Base-by-base conservation (phyloP, 345 rosid species). In the Pugionium cornutum region DNA sequence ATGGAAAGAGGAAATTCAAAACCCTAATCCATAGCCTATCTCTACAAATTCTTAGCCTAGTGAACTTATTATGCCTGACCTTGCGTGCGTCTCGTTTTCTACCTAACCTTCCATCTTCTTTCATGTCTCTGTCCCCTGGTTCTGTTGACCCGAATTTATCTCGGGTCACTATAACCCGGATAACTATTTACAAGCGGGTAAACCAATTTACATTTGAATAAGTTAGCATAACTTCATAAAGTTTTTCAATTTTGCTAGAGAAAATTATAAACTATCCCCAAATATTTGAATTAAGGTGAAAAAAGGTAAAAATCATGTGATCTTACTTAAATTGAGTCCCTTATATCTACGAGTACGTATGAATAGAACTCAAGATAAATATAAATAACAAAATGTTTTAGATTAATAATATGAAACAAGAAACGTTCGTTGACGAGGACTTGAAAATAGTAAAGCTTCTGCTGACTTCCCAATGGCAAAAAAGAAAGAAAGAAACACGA, bases 41-140 rank as follows among this genome's bases (percentile, higher is more conserved):
- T 11, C 51, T 42, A 6, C 50, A 53, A 47, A 59, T 59, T 59
- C 77, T 58, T 60, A 40, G 62, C 52, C 18, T 53, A n/a, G 28
- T 45, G 70, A 58, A 55, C 61, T 30, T 35, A 29, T 6, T 27
- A 49, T 41, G 33, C 70, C 46, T 56, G 69, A 47, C 53, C 53
- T 49, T 60, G 65, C 58, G 40, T 65, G 69, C 75, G n/a, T 56
- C 64, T 56, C 60, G 25, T 64, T 30, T 29, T 58, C 66, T 44
- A 52, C 72, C 65, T 26, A 37, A 49, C 27, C 32, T 26, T 36
- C 1, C 64, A 9, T 36, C 60, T 10, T 55, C 69, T 6, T 48
- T 7, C 49, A 45, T 37, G 7, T 52, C 3, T 28, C 3, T 45
- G 33, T 62, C 35, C 43, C 43, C 33, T 55, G 61, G 30, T 51